These are phyloP conservation scores for Alternaria brassicicola DNA, from an alignment of 2,329 filamentous ascomycete species.

Conservation along the genomic window DNA sequence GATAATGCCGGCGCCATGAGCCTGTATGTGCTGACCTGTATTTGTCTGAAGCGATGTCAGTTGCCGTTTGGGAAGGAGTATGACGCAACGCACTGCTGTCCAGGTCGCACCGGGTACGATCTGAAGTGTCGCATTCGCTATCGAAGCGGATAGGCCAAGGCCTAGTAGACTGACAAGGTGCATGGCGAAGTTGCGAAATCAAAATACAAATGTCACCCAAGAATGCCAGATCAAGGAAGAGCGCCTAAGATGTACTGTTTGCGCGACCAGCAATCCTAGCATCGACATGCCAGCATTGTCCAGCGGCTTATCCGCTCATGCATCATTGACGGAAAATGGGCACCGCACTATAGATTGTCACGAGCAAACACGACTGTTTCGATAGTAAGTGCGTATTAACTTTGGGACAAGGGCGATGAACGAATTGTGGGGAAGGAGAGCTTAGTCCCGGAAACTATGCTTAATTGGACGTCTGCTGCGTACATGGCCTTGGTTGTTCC, in stretches of 20 bases:
- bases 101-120: conserved; percentile 50
- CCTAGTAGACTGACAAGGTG: conserved; percentile 15
- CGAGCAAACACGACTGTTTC: conserved; percentile 13
- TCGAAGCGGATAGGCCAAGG: conserved; percentile 24
- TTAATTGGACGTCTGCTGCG: conserved; percentile 15
- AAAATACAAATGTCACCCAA: not conserved
- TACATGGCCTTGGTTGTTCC: not conserved
- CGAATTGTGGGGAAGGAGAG: conserved; percentile 23
- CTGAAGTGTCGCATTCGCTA: conserved; percentile 42
- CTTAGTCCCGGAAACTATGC: conserved; percentile 13
- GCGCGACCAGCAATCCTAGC: not conserved
- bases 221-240: not conserved
- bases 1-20: conserved; percentile 70
- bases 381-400: conserved; percentile 13
- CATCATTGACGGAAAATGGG: conserved; percentile 17
- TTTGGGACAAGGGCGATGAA: conserved; percentile 14
- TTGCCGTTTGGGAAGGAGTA: not conserved
- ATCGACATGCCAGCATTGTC: not conserved
- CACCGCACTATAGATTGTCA: conserved; percentile 9
- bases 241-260: not conserved
- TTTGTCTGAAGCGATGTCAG: conserved; percentile 36
- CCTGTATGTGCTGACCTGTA: conserved; percentile 65
- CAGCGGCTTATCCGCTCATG: not conserved
- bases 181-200: conserved; percentile 25
- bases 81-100: conserved; percentile 39